Conservation (phyloP, 257 asterid genomes). For the Ajuga chamaepitys region DNA sequence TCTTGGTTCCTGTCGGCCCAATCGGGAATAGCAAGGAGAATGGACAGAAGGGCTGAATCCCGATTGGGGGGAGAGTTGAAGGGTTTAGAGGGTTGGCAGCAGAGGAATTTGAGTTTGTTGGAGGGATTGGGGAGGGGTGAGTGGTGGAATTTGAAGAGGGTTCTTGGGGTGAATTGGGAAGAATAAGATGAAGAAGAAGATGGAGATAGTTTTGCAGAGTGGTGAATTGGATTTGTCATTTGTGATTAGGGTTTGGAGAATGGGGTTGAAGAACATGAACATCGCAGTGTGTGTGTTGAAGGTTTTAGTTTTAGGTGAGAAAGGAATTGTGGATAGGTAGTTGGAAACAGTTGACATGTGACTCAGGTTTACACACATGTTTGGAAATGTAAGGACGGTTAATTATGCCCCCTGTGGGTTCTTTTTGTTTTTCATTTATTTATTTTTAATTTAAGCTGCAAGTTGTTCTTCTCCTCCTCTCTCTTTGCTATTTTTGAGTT, state of each 20-base stretch:
- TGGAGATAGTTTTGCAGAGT: conserved; percentile 34
- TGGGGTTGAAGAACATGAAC: conserved; percentile 14
- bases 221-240: conserved; percentile 34
- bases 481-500: too few relatives aligned
- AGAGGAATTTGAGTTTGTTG: conserved; percentile 22
- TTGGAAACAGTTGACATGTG: conserved; percentile 38
- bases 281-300: conserved; percentile 26
- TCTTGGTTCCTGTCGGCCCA: conserved; percentile 75
- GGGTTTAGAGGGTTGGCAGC: conserved; percentile 30
- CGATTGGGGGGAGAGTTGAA: conserved; percentile 22
- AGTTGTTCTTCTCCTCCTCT: too few relatives aligned
- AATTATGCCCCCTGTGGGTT: too few relatives aligned
- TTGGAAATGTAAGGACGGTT: not conserved
- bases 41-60: conserved; percentile 26
- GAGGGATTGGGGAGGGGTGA: conserved; percentile 18
- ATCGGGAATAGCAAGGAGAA: conserved; percentile 52
- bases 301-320: conserved; percentile 3
- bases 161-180: conserved; percentile 18
- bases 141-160: conserved; percentile 26
- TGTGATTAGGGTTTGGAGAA: conserved; percentile 23
- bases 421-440: too few relatives aligned
- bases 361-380: conserved; percentile 39
- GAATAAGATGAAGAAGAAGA: conserved; percentile 31
- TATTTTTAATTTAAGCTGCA: too few relatives aligned
- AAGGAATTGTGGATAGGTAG: conserved; percentile 25